A percentile compares a stretch with the other conserved stretches of the same genome.
Conservation (phyloP, 2,329 filamentous ascomycete species). For the Apiospora saccharicola region DNA sequence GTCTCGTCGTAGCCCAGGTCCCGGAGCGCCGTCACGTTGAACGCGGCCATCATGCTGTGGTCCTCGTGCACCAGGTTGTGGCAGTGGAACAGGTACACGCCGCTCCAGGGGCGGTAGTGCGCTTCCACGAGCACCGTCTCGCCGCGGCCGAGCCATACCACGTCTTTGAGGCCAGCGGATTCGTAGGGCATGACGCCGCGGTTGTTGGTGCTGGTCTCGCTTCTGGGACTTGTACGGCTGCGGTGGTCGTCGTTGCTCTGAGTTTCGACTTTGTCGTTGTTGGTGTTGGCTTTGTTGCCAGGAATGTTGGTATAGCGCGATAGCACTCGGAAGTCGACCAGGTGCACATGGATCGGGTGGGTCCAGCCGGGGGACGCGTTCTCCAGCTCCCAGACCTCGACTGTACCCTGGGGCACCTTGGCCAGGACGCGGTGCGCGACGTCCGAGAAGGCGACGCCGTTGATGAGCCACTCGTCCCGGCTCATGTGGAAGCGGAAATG, state of each 20-base stretch:
- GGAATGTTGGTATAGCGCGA: no score
- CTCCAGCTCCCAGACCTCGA: conserved; percentile 57
- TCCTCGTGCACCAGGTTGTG: conserved; percentile 56
- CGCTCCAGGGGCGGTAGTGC: conserved; percentile 60
- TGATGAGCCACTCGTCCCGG: conserved; percentile 58
- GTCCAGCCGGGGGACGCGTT: conserved; percentile 59
- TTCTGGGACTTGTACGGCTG: no score
- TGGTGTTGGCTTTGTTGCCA: conserved; percentile 38
- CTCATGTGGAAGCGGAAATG: conserved; percentile 54
- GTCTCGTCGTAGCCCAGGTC: conserved; percentile 48
- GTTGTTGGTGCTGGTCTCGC: conserved; percentile 52
- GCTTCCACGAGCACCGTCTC: conserved; percentile 60
- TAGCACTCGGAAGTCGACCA: conserved; percentile 65
- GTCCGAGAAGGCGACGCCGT: conserved; percentile 56
- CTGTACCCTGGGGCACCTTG: conserved; percentile 52
- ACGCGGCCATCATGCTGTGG: conserved; percentile 55
- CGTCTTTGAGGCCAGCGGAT: conserved; percentile 63
- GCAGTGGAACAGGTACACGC: conserved; percentile 59
- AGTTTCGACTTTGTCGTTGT: conserved; percentile 40
- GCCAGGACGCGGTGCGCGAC: conserved; percentile 57
- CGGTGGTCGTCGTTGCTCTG: no score
- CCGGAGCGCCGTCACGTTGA: conserved; percentile 47
- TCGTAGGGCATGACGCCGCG: conserved; percentile 59
- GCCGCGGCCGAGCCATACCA: conserved; percentile 59
- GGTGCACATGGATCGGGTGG: conserved; percentile 65